Evolutionary conservation across 73 alveolate genomes (phyloP).

Genomic region (Tetrahymena elliotti): DNA sequence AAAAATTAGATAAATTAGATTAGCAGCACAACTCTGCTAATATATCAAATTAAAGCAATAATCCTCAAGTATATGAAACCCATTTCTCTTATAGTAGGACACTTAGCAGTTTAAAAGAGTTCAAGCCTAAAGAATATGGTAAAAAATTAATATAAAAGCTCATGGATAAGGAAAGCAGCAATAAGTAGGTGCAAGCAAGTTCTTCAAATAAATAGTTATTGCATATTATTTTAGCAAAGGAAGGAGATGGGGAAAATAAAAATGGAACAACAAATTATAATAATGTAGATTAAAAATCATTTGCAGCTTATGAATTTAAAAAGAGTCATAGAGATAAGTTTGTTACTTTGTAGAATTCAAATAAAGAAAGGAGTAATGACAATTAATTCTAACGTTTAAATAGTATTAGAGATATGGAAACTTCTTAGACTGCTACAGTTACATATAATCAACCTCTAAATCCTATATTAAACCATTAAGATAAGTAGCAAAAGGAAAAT

Average conservation of each 20-base stretch:
- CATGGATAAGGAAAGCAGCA: background rate
- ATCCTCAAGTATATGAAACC: background rate
- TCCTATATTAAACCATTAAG: background rate
- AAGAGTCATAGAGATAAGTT: background rate
- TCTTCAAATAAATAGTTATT: background rate
- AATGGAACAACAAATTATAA: background rate
- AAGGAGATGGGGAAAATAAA: background rate
- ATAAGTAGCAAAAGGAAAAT: background rate
- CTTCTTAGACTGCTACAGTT: background rate
- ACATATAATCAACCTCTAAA: background rate
- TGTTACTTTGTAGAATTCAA: background rate
- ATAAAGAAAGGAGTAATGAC: too few relatives aligned
- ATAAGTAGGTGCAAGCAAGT: background rate
- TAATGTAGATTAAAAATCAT: background rate
- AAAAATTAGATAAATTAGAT: background rate
- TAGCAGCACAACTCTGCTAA: background rate
- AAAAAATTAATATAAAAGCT: background rate
- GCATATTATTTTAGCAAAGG: background rate
- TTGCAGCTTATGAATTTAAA: background rate
- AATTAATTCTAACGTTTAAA: too few relatives aligned
- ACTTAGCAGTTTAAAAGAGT: background rate
- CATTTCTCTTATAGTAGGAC: background rate
- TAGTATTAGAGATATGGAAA: background rate
- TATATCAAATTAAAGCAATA: background rate
- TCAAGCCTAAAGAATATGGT: background rate